Conservation (phyloP, 345 rosid species). For the Anacardium occidentale region DNA sequence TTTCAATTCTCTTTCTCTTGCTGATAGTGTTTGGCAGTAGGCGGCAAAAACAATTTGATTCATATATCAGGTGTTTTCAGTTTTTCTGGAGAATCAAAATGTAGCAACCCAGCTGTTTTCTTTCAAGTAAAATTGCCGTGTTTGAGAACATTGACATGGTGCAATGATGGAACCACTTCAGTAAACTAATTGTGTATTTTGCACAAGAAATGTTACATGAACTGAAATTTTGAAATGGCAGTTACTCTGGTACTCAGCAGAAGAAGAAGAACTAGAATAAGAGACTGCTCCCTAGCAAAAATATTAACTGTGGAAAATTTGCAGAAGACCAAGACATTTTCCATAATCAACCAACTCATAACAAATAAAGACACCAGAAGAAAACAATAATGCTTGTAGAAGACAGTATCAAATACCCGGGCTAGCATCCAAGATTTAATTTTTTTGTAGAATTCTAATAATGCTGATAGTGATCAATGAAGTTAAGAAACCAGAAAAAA, state of each 20-base stretch:
- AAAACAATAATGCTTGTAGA: constrained; percentile 56
- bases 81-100: not conserved
- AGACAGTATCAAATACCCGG: constrained; percentile 10
- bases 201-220: constrained; percentile 14
- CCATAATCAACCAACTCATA: constrained; percentile 60
- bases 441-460: constrained; percentile 34
- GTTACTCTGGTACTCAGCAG: constrained; percentile 9
- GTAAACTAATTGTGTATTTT: not conserved
- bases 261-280: constrained; percentile 4
- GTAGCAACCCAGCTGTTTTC: too few relatives aligned
- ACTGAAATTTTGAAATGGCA: constrained; percentile 7
- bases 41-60: not conserved
- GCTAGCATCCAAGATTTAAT: constrained; percentile 37
- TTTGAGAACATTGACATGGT: too few relatives aligned
- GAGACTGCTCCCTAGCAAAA: constrained; percentile 16
- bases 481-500: constrained; percentile 55
- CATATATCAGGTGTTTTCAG: not conserved
- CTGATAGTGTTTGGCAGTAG: too few relatives aligned
- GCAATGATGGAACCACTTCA: too few relatives aligned
- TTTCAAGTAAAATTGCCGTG: too few relatives aligned
- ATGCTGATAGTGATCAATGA: constrained; percentile 50
- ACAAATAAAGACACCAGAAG: constrained; percentile 51
- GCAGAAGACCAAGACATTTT: constrained; percentile 47
- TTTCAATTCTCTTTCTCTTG: not conserved
- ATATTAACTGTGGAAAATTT: constrained; percentile 26